Base-by-base conservation (phyloP, 768 basidiomycete species). In the Lentinus brumalis region DNA sequence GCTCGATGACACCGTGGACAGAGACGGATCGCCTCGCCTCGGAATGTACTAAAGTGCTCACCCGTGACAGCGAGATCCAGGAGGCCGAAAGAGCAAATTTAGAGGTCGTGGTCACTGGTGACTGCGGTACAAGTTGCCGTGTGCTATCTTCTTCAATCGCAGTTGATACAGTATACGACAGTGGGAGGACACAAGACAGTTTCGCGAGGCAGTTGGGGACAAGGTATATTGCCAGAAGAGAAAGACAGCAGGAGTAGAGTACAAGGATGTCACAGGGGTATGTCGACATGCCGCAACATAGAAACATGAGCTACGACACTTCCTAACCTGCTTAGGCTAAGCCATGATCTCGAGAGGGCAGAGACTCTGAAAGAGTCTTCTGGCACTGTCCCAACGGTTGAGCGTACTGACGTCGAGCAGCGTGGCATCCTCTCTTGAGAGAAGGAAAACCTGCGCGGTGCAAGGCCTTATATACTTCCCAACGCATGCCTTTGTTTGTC, bases 241-340 rank as follows among this genome's bases (percentile, higher is more conserved):
- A 11, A 21, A 9, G 38, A 30, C 2, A 46, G 29, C 21, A 57
- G 49, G 4, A 54, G 35, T 35, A 6, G 4, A 54, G 35, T 35
- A 6, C 11, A 53, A 42, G 40, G 54, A 79, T 84, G 82, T 84
- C 70, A 81, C 84, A 84, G 78, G 72, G 67, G 74, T 60, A 76
- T 81, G 78, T 85, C 83, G 82, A 84, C 83, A 83, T 85, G 84
- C 81, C 83, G 81, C 75, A 75, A 78, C 80, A 82, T 84, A 66
- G 67, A 71, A 69, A 67, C 62, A 72, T 81, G 78, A 75, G 75
- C 79, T 72, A 78, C 83, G 80, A 84, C 84, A 85, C 83, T 85
- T 85, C 83, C 83, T 85, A 85, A 68, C 79, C 83, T 84, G 83
- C 75, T 71, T 69, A 53, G 52, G 61, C 61, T 45, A 56, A 61